These are phyloP conservation scores for Apiotrichum brassicae DNA, from an alignment of 1,284 basidiomycete genomes.

Conservation along the genomic window DNA sequence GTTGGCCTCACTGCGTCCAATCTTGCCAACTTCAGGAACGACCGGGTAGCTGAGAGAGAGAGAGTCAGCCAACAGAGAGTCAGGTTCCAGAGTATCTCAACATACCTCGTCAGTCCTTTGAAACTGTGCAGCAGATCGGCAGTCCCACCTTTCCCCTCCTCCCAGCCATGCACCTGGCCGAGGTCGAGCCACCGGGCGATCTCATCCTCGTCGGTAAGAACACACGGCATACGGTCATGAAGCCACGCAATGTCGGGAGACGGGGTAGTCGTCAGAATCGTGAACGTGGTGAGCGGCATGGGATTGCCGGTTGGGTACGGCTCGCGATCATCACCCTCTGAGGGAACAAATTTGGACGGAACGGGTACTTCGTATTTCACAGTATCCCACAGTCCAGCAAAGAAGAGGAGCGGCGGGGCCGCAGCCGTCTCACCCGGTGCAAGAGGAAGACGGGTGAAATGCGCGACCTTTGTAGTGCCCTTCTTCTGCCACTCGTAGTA, in stretches of 20 bases:
- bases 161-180: slow-evolving; percentile 59
- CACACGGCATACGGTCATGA: slow-evolving; percentile 88
- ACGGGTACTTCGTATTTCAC: slow-evolving; percentile 50
- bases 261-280: slow-evolving; percentile 78
- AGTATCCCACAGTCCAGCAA: slow-evolving; percentile 82
- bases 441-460: slow-evolving; percentile 61
- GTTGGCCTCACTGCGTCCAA: slow-evolving; percentile 71
- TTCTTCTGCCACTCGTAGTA: slow-evolving; percentile 90
- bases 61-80: not conserved
- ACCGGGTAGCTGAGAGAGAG: slow-evolving; percentile 82
- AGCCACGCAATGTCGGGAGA: slow-evolving; percentile 65
- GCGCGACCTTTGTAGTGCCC: slow-evolving; percentile 66
- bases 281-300: slow-evolving; percentile 69
- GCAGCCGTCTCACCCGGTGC: slow-evolving; percentile 47
- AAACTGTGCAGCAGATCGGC: slow-evolving; percentile 61
- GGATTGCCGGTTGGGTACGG: slow-evolving; percentile 50
- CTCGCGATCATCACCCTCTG: slow-evolving; percentile 26
- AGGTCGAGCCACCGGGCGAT: slow-evolving; percentile 72
- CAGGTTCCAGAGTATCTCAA: slow-evolving; percentile 3
- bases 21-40: slow-evolving; percentile 82
- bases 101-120: slow-evolving; percentile 66
- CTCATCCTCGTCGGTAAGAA: slow-evolving; percentile 60
- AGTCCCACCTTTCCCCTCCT: slow-evolving; percentile 49
- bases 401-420: slow-evolving; percentile 61
- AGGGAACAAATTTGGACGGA: slow-evolving; percentile 21